Conservation (phyloP, 208 protist genomes). For the Leishmania guyanensis region DNA sequence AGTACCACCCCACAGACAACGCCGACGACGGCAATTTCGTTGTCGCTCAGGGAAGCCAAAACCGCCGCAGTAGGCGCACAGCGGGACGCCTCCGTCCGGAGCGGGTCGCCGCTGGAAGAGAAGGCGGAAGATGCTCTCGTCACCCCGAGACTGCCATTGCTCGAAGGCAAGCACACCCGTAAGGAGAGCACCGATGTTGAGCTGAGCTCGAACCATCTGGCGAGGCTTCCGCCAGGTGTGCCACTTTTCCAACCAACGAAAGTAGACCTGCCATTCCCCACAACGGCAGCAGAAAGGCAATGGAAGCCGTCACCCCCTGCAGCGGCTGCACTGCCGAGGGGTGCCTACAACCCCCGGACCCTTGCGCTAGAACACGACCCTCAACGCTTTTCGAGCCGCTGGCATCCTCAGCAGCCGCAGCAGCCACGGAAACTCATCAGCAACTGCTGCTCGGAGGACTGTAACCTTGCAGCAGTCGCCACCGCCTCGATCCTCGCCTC, state of each 20-base stretch:
- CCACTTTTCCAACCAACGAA: neutral
- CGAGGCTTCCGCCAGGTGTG: neutral
- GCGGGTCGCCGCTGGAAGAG: neutral
- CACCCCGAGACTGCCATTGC: neutral
- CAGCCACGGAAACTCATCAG: neutral
- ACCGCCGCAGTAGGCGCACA: neutral
- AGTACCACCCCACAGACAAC: neutral
- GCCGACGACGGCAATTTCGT: neutral
- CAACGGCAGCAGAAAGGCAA: neutral
- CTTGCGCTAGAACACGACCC: neutral
- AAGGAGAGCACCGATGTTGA: neutral
- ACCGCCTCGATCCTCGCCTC: neutral
- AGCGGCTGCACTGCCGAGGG: neutral
- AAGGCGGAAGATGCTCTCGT: neutral
- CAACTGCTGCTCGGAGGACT: neutral
- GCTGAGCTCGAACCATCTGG: neutral
- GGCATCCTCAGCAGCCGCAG: neutral
- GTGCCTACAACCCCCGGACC: neutral
- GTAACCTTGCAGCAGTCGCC: neutral
- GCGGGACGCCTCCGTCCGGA: neutral
- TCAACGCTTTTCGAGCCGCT: neutral
- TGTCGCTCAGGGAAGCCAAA: neutral
- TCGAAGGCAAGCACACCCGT: neutral
- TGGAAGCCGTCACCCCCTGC: neutral
- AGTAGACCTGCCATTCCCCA: neutral